Conservation (phyloP, 2,329 filamentous ascomycete species). For the Colletotrichum spaethianum region DNA sequence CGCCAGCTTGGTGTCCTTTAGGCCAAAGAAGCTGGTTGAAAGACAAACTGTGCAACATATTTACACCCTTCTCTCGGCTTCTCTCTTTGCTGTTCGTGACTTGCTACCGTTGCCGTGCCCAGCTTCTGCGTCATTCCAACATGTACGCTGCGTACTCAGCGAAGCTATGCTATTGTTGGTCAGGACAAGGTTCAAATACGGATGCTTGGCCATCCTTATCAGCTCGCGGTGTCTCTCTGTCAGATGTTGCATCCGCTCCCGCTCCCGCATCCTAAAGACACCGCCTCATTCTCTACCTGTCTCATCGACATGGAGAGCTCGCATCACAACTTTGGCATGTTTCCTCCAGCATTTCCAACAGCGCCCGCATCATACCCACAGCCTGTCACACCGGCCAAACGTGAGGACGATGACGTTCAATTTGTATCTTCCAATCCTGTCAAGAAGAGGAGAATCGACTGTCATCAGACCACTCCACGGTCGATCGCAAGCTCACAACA, state of each 20-base stretch:
- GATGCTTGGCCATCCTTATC: constrained; percentile 33
- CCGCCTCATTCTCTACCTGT: neutral
- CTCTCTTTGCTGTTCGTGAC: constrained; percentile 36
- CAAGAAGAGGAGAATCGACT: constrained; percentile 51
- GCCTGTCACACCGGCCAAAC: constrained; percentile 45
- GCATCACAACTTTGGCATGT: constrained; percentile 30
- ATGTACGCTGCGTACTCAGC: constrained; percentile 17
- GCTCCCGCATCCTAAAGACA: constrained; percentile 25
- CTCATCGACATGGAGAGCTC: constrained; percentile 23
- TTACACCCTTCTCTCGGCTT: constrained; percentile 34
- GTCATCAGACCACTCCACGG: constrained; percentile 13
- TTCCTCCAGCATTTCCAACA: constrained; percentile 26
- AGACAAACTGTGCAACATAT: constrained; percentile 36
- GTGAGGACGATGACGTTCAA: constrained; percentile 58
- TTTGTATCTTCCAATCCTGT: constrained; percentile 61
- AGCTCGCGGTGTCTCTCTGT: constrained; percentile 21
- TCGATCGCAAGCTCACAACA: constrained; percentile 9
- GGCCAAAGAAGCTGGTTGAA: constrained; percentile 35
- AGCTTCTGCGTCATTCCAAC: constrained; percentile 32
- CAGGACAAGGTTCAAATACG: constrained; percentile 38
- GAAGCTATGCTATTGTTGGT: constrained; percentile 16
- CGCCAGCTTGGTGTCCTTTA: constrained; percentile 16
- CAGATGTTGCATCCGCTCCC: constrained; percentile 34
- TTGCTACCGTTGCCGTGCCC: constrained; percentile 24
- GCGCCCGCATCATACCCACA: neutral